These are phyloP conservation scores for Lactarius akahatsu DNA, from an alignment of 768 basidiomycete species.

Conservation along the genomic window DNA sequence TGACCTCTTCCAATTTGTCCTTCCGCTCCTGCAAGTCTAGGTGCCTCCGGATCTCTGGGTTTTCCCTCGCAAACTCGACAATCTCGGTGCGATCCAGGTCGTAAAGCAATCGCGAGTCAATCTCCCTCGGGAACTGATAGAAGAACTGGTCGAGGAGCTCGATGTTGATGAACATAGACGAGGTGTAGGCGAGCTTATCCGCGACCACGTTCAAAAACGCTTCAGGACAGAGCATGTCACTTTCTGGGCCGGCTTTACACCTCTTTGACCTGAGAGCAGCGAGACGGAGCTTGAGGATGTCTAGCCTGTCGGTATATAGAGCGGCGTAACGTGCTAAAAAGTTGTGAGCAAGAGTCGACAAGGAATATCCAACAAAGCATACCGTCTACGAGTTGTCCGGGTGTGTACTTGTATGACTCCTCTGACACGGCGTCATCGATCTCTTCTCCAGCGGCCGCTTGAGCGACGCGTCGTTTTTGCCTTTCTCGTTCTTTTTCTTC, in stretches of 20 bases:
- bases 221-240: slow-evolving; percentile 90
- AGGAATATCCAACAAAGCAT: slow-evolving; percentile 32
- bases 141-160: slow-evolving; percentile 98
- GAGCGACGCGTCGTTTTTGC: slow-evolving; percentile 51
- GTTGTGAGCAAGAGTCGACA: not conserved
- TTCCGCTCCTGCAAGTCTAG: slow-evolving; percentile 95
- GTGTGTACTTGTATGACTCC: slow-evolving; percentile 82
- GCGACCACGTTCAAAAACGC: slow-evolving; percentile 96
- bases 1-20: slow-evolving; percentile 93
- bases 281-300: slow-evolving; percentile 82
- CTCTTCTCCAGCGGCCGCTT: slow-evolving; percentile 37
- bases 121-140: slow-evolving; percentile 99
- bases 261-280: slow-evolving; percentile 85
- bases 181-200: slow-evolving; percentile 93
- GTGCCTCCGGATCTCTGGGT: slow-evolving; percentile 82
- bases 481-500: slow-evolving; percentile 75
- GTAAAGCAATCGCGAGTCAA: slow-evolving; percentile 89
- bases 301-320: slow-evolving; percentile 78
- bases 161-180: slow-evolving; percentile 98
- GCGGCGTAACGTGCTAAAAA: slow-evolving; percentile 84
- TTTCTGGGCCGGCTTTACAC: slow-evolving; percentile 85
- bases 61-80: slow-evolving; percentile 90
- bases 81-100: slow-evolving; percentile 92
- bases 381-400: slow-evolving; percentile 93
- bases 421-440: slow-evolving; percentile 41